A percentile compares a stretch with the other conserved stretches of the same genome.
Evolutionary conservation across 805 yeast genomes (phyloP).

Genomic region (Nakazawaea ambrosiae): DNA sequence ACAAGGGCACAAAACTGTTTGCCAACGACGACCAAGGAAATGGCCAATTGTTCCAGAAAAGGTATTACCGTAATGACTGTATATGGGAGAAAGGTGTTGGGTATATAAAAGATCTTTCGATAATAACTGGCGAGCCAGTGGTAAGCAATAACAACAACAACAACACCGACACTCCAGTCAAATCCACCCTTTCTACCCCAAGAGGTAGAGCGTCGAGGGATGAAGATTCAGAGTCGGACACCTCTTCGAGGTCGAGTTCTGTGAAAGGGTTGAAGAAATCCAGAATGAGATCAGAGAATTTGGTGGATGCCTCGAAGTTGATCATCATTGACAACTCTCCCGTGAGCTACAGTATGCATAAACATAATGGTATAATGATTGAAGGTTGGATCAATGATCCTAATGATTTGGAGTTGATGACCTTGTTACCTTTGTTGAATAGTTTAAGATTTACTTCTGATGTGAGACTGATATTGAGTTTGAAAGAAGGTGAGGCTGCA

Average conservation of each 20-base stretch:
- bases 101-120: slow-evolving; percentile 68
- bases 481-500: slow-evolving; percentile 49
- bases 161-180: too few species aligned
- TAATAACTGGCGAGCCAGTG: slow-evolving; percentile 12
- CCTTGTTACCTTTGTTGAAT: slow-evolving; percentile 71
- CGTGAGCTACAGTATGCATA: slow-evolving; percentile 75
- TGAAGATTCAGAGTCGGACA: slow-evolving; percentile 5
- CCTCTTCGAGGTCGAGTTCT: slow-evolving; percentile 8
- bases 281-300: slow-evolving; percentile 2
- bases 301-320: slow-evolving; percentile 55
- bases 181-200: too few species aligned
- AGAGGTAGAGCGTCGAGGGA: slow-evolving; percentile 6
- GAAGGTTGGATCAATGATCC: slow-evolving; percentile 99
- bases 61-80: slow-evolving; percentile 80
- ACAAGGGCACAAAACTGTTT: slow-evolving; percentile 13
- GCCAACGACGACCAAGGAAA: slow-evolving; percentile 13
- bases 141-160: not conserved
- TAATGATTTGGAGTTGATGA: slow-evolving; percentile 76
- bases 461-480: slow-evolving; percentile 69
- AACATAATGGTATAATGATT: slow-evolving; percentile 82
- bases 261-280: not conserved
- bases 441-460: slow-evolving; percentile 77
- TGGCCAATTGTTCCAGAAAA: slow-evolving; percentile 33
- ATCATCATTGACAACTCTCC: slow-evolving; percentile 92
- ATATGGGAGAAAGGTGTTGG: slow-evolving; percentile 73